Percentiles rank a stretch among this genome's conserved stretches.
Conservation (phyloP, 371 early-diverging fungal species). For the Lichtheimia ornata region DNA sequence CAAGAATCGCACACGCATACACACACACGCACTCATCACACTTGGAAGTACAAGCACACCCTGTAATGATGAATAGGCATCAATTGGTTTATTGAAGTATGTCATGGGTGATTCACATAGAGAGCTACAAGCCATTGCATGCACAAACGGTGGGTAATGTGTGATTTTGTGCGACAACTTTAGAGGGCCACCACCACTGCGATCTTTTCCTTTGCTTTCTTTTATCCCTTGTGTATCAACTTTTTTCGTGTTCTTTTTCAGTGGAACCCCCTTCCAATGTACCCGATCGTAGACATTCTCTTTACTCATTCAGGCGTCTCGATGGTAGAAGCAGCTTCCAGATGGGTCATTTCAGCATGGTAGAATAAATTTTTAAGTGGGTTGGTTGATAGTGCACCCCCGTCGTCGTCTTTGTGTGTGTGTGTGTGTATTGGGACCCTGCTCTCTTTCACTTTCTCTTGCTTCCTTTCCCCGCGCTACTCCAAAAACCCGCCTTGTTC, state of each 20-base stretch:
- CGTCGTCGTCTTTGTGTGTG: background rate
- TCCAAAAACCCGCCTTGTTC: slow-evolving; percentile 5
- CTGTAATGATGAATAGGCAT: no score
- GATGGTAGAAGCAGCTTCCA: no score
- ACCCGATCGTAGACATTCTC: background rate
- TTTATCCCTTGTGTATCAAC: background rate
- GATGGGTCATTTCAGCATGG: background rate
- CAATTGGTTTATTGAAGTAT: no score
- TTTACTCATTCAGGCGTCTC: background rate
- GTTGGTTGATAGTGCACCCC: no score
- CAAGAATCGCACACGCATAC: no score
- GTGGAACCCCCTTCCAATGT: background rate
- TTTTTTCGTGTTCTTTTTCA: background rate
- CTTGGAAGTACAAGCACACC: no score
- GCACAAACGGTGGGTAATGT: no score
- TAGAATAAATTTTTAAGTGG: background rate
- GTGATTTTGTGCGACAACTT: background rate
- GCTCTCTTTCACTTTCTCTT: slow-evolving; percentile 2
- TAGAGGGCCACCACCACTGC: background rate
- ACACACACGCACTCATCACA: no score
- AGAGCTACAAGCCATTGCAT: no score
- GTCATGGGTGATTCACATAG: no score
- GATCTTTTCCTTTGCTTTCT: background rate
- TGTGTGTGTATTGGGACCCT: background rate
- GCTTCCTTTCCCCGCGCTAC: background rate